Percentiles rank a stretch among this genome's conserved stretches.
phyloP scores from a whole-genome alignment of 1,284 basidiomycete species.

The Vanrija pseudolonga region DNA sequence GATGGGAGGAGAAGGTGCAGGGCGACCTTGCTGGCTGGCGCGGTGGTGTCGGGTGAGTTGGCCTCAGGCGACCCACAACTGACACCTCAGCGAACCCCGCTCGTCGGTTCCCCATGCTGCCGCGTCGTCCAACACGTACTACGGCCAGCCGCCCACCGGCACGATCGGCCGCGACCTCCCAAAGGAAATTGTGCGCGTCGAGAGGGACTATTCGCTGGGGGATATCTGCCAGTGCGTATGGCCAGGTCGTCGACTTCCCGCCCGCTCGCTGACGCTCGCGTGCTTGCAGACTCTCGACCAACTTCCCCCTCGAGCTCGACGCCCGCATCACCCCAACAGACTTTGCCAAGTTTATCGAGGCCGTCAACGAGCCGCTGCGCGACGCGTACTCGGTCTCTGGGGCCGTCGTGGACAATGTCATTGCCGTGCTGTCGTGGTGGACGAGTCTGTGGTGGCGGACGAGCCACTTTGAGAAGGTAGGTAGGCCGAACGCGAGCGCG shows the following conservation, averaged over 20 bases:
- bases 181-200: slow-evolving; percentile 49
- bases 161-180: slow-evolving; percentile 42
- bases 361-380: slow-evolving; percentile 46
- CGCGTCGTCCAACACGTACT: slow-evolving; percentile 25
- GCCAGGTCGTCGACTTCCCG: too few species aligned
- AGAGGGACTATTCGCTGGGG: slow-evolving; percentile 51
- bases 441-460: slow-evolving; percentile 46
- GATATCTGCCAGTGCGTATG: slow-evolving; percentile 48
- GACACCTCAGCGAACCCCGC: slow-evolving; percentile 13
- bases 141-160: slow-evolving; percentile 33
- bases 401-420: slow-evolving; percentile 49
- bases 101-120: slow-evolving; percentile 27
- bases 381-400: slow-evolving; percentile 47
- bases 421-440: slow-evolving; percentile 50
- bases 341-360: slow-evolving; percentile 45
- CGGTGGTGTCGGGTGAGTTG: slow-evolving; percentile 41
- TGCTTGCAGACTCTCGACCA: slow-evolving; percentile 43
- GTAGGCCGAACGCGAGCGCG: too few species aligned
- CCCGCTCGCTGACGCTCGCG: slow-evolving; percentile 1
- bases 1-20: slow-evolving; percentile 36
- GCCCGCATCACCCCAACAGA: slow-evolving; percentile 41
- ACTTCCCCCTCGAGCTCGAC: slow-evolving; percentile 51
- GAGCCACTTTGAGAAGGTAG: slow-evolving; percentile 50
- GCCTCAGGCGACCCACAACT: background rate
- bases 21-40: slow-evolving; percentile 41